Conservation (phyloP, 2,329 filamentous ascomycete genomes). For the Penicillium decumbens region DNA sequence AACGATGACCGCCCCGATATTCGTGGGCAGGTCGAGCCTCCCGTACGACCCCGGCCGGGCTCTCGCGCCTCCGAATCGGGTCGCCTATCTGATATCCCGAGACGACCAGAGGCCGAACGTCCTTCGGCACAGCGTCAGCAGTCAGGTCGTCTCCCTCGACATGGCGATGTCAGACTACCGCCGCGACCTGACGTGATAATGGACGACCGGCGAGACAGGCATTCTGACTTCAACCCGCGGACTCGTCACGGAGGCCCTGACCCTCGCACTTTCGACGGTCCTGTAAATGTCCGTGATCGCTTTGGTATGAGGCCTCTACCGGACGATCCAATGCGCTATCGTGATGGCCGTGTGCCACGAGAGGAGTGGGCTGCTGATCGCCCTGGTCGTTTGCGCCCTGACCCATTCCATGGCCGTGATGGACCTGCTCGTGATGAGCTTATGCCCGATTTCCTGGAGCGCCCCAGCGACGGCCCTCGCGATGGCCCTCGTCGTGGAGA, state of each 20-base stretch:
- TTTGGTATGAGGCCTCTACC: constrained; percentile 29
- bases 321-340: constrained; percentile 41
- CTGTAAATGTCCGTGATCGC: constrained; percentile 33
- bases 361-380: constrained; percentile 40
- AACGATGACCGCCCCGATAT: constrained; percentile 9
- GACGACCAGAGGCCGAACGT: constrained; percentile 39
- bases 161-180: constrained; percentile 35
- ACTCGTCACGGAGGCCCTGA: constrained; percentile 37
- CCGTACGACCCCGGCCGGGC: constrained; percentile 23
- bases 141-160: constrained; percentile 33
- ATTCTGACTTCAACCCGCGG: constrained; percentile 34
- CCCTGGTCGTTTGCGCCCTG: constrained; percentile 31
- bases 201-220: constrained; percentile 40
- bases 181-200: constrained; percentile 37
- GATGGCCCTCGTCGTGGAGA: constrained; percentile 33
- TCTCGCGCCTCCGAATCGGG: constrained; percentile 28
- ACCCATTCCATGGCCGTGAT: constrained; percentile 28
- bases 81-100: constrained; percentile 32
- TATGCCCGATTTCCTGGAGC: constrained; percentile 32
- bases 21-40: constrained; percentile 12
- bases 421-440: constrained; percentile 33
- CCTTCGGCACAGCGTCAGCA: constrained; percentile 29
- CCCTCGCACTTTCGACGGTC: constrained; percentile 35
- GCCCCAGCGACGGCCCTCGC: constrained; percentile 25
- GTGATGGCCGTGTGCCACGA: constrained; percentile 32